Evolutionary conservation across 805 yeast species (phyloP), one percentile per base, ranked within the genome.

Genomic region (Wickerhamomyces alni): DNA sequence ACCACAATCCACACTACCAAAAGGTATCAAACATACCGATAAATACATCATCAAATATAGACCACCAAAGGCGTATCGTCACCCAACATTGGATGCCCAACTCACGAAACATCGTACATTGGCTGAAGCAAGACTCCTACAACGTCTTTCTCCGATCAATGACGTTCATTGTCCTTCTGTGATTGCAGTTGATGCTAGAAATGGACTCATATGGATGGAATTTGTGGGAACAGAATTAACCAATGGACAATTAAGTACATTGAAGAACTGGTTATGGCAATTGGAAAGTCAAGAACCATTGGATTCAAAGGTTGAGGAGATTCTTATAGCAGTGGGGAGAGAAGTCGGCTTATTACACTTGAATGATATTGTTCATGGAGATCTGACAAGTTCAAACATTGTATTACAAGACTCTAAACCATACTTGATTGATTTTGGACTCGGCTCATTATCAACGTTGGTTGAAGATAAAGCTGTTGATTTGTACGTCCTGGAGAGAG

Each of bases 381-480:
- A 93, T 58, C 67, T 93, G 50, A 93, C 99, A 0, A 79, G 91
- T 17, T 89, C 98, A 0, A 93, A 93, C 53, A 76, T 88, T 19
- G 72, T 93, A 33, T 54, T 89, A 13, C 64, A 63, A 16, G 30
- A 30, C 4, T 62, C 62, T 60, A 54, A 44, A 21, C 87, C 94
- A 0, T 74, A 67, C 26, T 61, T 93, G 47, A 93, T 93, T 39
- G 99, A 93, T 57, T 93, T 93, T 63, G 99, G 99, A 0, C 68
- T 93, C 16, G 84, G 95, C 2, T 77, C 88, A 11, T 79, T 79
- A 41, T 78, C 95, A 0, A 70, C 72, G 1, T 58, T 87, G 45
- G 74, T 84, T 0, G 99, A 93, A 52, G 98, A 91, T 54, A 88
- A 87, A 60, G 98, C 98, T 3, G 99, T 93, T n/a, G 99, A 93